A percentile compares a stretch with the other conserved stretches of the same genome.
Conservation (phyloP, 306 rosid species). For the Castanea mollissima region DNA sequence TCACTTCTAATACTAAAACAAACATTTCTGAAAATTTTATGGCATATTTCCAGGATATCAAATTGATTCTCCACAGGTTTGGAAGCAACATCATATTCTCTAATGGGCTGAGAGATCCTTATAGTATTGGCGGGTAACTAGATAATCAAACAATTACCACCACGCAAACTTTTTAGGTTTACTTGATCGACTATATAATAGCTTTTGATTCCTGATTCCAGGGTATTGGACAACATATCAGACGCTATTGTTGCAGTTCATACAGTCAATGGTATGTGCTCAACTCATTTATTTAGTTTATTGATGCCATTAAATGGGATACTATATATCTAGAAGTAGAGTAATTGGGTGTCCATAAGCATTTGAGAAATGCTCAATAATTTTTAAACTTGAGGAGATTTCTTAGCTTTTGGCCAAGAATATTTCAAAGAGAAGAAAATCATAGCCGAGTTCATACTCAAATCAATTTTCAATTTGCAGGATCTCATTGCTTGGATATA, state of each 20-base stretch:
- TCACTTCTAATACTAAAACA: neutral
- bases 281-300: neutral
- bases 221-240: conserved; percentile 44
- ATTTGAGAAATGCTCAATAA: too few relatives aligned
- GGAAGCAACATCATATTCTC: conserved; percentile 18
- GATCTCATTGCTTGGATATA: conserved; percentile 48
- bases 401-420: too few relatives aligned
- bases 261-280: conserved; percentile 29
- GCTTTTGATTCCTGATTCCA: neutral
- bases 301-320: too few relatives aligned
- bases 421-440: too few relatives aligned
- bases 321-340: too few relatives aligned
- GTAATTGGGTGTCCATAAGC: too few relatives aligned
- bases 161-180: neutral
- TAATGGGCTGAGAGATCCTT: conserved; percentile 70
- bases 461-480: conserved; percentile 6
- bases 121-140: conserved; percentile 55
- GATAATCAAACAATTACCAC: neutral
- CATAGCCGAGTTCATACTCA: too few relatives aligned
- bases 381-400: too few relatives aligned
- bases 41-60: conserved; percentile 39
- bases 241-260: conserved; percentile 28
- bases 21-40: neutral
- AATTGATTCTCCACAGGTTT: conserved; percentile 44
- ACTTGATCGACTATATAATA: neutral